phyloP scores from a whole-genome alignment of 2,329 filamentous ascomycete genomes.

The Fusarium agapanthi region DNA sequence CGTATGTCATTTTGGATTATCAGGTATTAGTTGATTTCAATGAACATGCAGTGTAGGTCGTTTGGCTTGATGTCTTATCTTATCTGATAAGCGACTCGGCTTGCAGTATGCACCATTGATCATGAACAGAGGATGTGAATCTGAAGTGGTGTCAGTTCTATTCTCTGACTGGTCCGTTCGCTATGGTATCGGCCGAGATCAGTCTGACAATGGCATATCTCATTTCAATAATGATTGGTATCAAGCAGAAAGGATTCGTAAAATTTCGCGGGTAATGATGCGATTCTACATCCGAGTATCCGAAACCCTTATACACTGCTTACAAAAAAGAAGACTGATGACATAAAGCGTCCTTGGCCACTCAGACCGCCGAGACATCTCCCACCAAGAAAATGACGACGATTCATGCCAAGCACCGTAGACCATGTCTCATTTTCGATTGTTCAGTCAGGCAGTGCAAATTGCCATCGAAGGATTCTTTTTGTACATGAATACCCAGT shows the following conservation, averaged over 20 bases:
- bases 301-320: not conserved
- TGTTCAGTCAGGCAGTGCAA: not conserved
- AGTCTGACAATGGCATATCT: not conserved
- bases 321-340: not conserved
- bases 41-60: not conserved
- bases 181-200: not conserved
- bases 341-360: not conserved
- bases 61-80: not conserved
- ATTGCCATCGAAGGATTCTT: not conserved
- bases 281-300: not conserved
- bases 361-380: not conserved
- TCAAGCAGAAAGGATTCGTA: fast-evolving
- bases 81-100: not conserved
- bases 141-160: not conserved
- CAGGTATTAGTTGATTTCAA: not conserved
- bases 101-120: no score
- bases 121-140: no score
- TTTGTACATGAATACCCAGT: not conserved
- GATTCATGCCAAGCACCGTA: not conserved
- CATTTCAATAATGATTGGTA: no score
- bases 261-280: fast-evolving
- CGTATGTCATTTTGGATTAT: no score
- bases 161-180: not conserved
- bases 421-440: not conserved
- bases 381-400: not conserved